Evolutionary conservation across 116 monocot genomes (phyloP), one percentile per base, ranked within the genome.

Genomic region (Posidonia oceanica): DNA sequence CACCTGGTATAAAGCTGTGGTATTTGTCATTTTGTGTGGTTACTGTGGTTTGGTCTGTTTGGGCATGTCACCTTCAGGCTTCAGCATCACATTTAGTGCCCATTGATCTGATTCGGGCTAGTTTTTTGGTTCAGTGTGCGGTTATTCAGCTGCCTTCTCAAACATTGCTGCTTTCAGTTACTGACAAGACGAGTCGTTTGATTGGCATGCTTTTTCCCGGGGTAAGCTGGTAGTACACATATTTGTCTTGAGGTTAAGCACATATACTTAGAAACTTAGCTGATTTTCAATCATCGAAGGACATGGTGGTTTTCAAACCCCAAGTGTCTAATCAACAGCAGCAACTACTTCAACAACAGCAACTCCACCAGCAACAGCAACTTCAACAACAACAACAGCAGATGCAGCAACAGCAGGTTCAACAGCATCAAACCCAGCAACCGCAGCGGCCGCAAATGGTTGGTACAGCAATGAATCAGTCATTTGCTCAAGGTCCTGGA

Each of bases 191-290:
- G 16, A 87, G 85, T 51, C 98, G 93, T n/a, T 67, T 98, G 77
- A 90, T 98, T 75, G 98, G 98, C 63, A 87, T 98, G 93, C 84
- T 98, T 17, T 98, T 98, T 59, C 98, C 98, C 55, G 98, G 92
- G 77, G 98, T 98, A 90, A 53, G 71, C 71, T 55, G 37, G 41
- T 23, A 22, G 39, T 5, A 16, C 65, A 17, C 18, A 56, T 36
- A 56, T 36, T 42, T 29, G 15, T 23, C n/a, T 56, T 59, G 22
- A 36, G 5, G 57, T 39, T 52, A 41, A 41, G 18, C 41, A 20
- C 3, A 65, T 41, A 40, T 15, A 18, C 6, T 61, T 54, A 36
- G 5, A 29, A 22, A 1, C 40, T 29, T 3, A 59, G 11, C 4
- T 15, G 5, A 61, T 59, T 52, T 64, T 59, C 10, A 40, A 21